Base-by-base conservation (phyloP, 192 early-diverging fungal species). In the Linnemannia zychae region DNA sequence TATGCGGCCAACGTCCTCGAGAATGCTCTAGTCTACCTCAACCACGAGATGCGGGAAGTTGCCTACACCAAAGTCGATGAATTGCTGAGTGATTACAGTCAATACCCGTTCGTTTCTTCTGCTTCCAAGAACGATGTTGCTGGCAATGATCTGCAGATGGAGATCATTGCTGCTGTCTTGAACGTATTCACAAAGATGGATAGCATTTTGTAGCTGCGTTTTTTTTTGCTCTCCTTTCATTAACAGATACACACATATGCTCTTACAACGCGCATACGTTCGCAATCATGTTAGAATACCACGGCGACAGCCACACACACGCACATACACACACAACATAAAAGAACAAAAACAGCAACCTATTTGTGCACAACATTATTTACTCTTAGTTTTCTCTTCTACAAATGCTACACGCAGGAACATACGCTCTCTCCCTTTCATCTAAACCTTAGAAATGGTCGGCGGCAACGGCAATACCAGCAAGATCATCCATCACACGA, bases 1-100 rank as follows among this genome's bases (percentile, higher is more conserved):
- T 99, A 98, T 77, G 97, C 98, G 4, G 98, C 96, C 18, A 98
- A 98, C 76, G 98, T 99, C n/a, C 82, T 99, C 49, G 98, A 99
- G 87, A 99, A 99, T 87, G 97, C 97, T 15, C 88, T 99, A 69
- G 87, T 94, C 31, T 93, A 94, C 57, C 87, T 99, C 77, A 93
- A 93, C 73, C 95, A 96, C 84, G 93, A 95, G 87, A 92, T 96
- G 79, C 89, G 97, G 44, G 98, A 99, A 82, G 90, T 93, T 63
- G 97, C 97, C 13, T 98, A 97, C 76, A 88, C 91, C 57, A 91
- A 95, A 40, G 98, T 97, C 13, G 98, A 99, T 85, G 95, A 96
- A 68, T 87, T 98, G 65, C 90, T 99, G 90, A 95, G 95, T 71
- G 95, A 96, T 48, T 97, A 96, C 81, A 95, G 96, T 11, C 79